These are phyloP conservation scores for Alternaria dauci DNA, from an alignment of 2,329 filamentous ascomycete genomes.

Conservation along the genomic window DNA sequence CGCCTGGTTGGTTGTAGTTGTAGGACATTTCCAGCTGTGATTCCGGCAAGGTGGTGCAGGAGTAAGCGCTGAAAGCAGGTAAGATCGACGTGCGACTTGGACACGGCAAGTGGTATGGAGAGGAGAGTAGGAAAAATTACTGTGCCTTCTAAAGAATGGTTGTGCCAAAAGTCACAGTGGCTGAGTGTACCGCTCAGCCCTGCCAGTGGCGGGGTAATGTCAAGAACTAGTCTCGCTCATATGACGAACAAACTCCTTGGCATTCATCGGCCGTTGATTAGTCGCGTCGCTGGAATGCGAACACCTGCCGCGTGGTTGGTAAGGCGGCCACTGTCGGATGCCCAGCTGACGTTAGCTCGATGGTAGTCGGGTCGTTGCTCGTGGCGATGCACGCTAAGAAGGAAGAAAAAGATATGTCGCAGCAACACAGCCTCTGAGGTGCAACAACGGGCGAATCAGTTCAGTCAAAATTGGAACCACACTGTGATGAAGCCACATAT, in stretches of 20 bases:
- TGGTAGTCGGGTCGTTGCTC: slow-evolving; percentile 1
- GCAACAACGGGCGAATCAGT: not conserved
- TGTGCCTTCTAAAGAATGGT: not conserved
- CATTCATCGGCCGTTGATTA: slow-evolving; percentile 1
- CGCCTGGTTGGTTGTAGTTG: slow-evolving; percentile 40
- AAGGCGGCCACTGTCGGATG: slow-evolving; percentile 2
- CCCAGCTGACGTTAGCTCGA: not conserved
- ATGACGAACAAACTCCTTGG: slow-evolving; percentile 14
- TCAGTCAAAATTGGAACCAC: not conserved
- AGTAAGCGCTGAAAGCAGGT: not conserved
- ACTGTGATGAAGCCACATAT: not conserved
- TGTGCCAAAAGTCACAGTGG: slow-evolving; percentile 3
- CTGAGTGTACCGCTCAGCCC: slow-evolving; percentile 13
- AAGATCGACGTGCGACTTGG: slow-evolving; percentile 1
- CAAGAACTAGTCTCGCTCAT: slow-evolving; percentile 5
- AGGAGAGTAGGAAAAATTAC: not conserved
- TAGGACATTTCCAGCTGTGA: slow-evolving; percentile 30
- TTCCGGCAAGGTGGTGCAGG: not conserved
- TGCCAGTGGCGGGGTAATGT: slow-evolving; percentile 11
- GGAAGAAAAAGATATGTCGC: not conserved
- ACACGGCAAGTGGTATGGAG: not conserved
- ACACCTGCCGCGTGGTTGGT: slow-evolving; percentile 7
- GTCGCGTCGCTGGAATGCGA: slow-evolving; percentile 4
- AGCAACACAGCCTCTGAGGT: slow-evolving; percentile 8
- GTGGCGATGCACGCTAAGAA: slow-evolving; percentile 11